Conservation (phyloP, 345 rosid species). For the Eucalyptus tenuipes region DNA sequence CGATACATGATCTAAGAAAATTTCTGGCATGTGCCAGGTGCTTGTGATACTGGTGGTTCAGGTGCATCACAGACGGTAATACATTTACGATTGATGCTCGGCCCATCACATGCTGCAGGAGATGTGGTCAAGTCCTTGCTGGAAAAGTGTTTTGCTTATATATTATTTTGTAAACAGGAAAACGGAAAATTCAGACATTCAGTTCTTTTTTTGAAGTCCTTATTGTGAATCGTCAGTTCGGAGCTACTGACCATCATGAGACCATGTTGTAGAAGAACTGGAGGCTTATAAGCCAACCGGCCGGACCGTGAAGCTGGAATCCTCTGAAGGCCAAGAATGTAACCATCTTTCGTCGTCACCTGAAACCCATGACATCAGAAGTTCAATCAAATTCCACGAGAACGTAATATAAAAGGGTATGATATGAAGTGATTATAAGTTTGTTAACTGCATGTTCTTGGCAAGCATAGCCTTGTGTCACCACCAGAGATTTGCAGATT, state of each 20-base stretch:
- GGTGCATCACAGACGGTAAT: neutral
- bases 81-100: neutral
- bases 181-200: neutral
- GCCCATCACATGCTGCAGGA: neutral
- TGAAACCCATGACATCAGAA: neutral
- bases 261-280: slow-evolving; percentile 46
- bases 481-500: slow-evolving; percentile 15
- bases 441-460: slow-evolving; percentile 10
- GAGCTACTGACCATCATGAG: slow-evolving; percentile 13
- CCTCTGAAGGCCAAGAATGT: slow-evolving; percentile 36
- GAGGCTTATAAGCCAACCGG: slow-evolving; percentile 16
- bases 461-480: slow-evolving; percentile 18
- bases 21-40: neutral
- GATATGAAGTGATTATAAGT: neutral
- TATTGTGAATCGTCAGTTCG: no score
- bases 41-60: neutral
- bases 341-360: slow-evolving; percentile 44
- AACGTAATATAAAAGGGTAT: neutral
- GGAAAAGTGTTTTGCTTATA: neutral
- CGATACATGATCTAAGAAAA: neutral
- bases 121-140: neutral
- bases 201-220: neutral
- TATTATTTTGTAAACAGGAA: neutral
- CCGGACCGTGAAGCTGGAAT: slow-evolving; percentile 10
- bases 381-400: neutral